These are phyloP conservation scores for Ceratobasidium sp. DNA, from an alignment of 1,284 basidiomycete species.

Conservation along the genomic window DNA sequence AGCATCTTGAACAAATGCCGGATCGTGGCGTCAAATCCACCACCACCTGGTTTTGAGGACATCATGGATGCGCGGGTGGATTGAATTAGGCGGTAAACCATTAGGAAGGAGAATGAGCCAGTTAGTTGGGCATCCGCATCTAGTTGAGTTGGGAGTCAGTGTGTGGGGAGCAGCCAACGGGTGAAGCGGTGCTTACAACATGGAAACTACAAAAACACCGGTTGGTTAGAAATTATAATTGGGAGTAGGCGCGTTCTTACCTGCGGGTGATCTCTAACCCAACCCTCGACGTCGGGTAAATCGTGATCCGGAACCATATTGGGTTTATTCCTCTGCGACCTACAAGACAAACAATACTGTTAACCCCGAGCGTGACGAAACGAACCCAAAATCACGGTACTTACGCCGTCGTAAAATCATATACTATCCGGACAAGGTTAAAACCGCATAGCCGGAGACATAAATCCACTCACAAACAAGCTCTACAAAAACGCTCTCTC, in stretches of 20 bases:
- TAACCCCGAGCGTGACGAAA: too few species aligned
- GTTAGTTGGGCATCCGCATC: conserved; percentile 29
- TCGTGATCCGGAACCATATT: conserved; percentile 33
- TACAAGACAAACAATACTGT: not conserved
- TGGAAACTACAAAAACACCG: conserved; percentile 30
- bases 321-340: conserved; percentile 35
- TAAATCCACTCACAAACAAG: conserved; percentile 33
- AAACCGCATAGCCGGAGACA: not conserved
- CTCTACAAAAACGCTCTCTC: conserved; percentile 9
- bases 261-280: conserved; percentile 25
- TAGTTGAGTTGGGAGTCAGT: too few species aligned
- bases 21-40: conserved; percentile 21
- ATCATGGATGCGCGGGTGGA: conserved; percentile 21
- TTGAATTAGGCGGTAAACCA: conserved; percentile 25
- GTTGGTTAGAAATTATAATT: too few species aligned
- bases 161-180: too few species aligned
- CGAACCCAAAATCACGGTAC: too few species aligned
- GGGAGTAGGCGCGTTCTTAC: not conserved
- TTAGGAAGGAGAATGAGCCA: conserved; percentile 22
- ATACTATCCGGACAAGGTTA: conserved; percentile 2
- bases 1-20: conserved; percentile 31
- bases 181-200: conserved; percentile 12
- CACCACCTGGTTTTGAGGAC: conserved; percentile 27
- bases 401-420: conserved; percentile 36
- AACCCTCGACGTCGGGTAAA: conserved; percentile 21